Evolutionary conservation across 2,329 filamentous ascomycete genomes (phyloP).

Genomic region (Colletotrichum sp.): DNA sequence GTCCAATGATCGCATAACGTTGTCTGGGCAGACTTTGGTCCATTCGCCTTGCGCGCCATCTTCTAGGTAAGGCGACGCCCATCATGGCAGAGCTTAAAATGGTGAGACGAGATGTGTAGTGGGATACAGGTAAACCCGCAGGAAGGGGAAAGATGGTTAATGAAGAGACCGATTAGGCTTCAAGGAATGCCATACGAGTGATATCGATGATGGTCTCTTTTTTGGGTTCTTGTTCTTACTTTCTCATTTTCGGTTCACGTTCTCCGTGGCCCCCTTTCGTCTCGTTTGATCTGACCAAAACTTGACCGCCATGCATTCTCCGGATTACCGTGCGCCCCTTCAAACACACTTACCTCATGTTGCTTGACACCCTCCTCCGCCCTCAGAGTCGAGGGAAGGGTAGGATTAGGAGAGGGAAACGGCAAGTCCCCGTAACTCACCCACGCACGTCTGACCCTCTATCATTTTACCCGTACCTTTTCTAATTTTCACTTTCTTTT

Average conservation of each 20-base stretch:
- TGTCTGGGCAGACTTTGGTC: background rate
- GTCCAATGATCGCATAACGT: background rate
- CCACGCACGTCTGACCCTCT: background rate
- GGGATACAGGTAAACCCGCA: background rate
- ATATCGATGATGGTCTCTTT: background rate
- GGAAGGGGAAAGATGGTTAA: background rate
- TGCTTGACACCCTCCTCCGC: background rate
- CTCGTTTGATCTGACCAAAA: background rate
- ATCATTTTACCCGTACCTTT: background rate
- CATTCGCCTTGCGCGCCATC: background rate
- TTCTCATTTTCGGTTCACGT: background rate
- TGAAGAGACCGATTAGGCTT: background rate
- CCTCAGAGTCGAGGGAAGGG: background rate
- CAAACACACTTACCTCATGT: background rate
- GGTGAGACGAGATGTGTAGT: background rate
- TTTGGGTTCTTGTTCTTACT: background rate
- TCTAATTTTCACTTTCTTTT: background rate
- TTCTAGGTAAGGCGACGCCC: background rate
- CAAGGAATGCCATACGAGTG: background rate
- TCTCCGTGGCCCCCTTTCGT: background rate
- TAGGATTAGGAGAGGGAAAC: background rate
- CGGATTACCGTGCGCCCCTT: background rate
- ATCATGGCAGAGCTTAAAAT: slow-evolving; percentile 9
- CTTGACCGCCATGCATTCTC: background rate
- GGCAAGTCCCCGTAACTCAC: background rate